Evolutionary conservation across 345 rosid genomes (phyloP).

Genomic region (Hirschfeldia incana): DNA sequence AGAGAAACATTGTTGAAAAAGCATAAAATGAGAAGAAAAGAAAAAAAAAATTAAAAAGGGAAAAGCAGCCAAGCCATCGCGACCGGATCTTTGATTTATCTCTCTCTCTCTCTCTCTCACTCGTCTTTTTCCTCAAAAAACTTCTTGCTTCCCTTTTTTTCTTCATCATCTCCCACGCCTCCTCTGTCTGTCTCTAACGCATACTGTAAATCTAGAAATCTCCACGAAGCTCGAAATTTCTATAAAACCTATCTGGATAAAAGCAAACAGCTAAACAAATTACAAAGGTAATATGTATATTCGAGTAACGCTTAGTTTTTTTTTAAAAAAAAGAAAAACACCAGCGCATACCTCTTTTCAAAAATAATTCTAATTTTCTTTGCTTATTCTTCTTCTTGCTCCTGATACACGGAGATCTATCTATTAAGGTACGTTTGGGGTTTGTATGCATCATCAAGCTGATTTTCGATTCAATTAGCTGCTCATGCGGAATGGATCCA

Average conservation of each 20-base stretch:
- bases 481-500: background rate
- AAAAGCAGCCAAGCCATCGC: background rate
- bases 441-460: background rate
- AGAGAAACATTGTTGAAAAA: background rate
- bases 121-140: background rate
- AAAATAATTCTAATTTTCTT: background rate
- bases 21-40: background rate
- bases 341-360: conserved; percentile 28
- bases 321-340: no score
- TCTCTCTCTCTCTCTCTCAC: background rate
- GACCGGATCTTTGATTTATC: conserved; percentile 9
- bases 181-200: no score
- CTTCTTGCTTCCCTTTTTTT: background rate
- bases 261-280: no score
- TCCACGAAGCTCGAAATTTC: no score
- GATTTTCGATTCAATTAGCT: conserved; percentile 15
- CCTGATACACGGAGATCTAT: conserved; percentile 29
- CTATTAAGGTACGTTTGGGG: conserved; percentile 6
- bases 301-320: background rate
- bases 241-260: no score
- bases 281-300: no score
- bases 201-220: no score
- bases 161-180: background rate
- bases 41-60: background rate
- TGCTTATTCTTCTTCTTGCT: background rate